phyloP scores from a whole-genome alignment of 768 basidiomycete species.

The Phanerodontia chrysosporium region DNA sequence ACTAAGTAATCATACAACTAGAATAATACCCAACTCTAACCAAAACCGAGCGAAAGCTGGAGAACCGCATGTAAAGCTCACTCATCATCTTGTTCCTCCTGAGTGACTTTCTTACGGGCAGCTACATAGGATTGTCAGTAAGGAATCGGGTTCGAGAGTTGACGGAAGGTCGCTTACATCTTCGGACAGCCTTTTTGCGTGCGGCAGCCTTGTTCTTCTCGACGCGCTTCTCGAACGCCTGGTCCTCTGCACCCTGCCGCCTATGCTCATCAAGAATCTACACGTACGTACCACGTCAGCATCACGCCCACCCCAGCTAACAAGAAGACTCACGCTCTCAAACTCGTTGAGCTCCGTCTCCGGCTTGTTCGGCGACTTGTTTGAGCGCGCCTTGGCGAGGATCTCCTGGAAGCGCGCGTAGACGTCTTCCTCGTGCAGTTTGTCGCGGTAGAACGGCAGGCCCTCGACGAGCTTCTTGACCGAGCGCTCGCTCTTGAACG shows the following conservation, averaged over 20 bases:
- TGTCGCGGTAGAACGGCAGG: constrained; percentile 91
- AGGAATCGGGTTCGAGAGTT: not conserved
- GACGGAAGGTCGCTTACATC: constrained; percentile 28
- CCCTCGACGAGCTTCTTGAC: constrained; percentile 96
- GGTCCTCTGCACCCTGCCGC: constrained; percentile 86
- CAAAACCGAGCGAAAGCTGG: not conserved
- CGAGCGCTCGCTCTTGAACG: constrained; percentile 95
- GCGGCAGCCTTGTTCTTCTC: constrained; percentile 79
- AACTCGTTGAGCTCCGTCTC: constrained; percentile 95
- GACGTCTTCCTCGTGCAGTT: constrained; percentile 84
- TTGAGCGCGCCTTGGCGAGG: constrained; percentile 84
- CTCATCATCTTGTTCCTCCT: constrained; percentile 5
- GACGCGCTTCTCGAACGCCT: constrained; percentile 83
- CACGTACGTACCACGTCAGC: not conserved
- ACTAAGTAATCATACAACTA: not conserved
- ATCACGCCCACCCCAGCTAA: not conserved
- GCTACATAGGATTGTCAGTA: constrained; percentile 14
- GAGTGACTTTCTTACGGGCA: constrained; percentile 25
- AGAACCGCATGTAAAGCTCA: not conserved
- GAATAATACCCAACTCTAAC: not conserved
- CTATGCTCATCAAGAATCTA: constrained; percentile 84
- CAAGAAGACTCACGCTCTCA: constrained; percentile 54
- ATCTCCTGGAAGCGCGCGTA: constrained; percentile 85
- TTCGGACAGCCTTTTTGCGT: constrained; percentile 59
- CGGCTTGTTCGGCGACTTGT: constrained; percentile 90